A percentile compares a stretch with the other conserved stretches of the same genome.
These are phyloP conservation scores for Ambrosia artemisiifolia DNA, from an alignment of 129 eudicot species.

Conservation along the genomic window DNA sequence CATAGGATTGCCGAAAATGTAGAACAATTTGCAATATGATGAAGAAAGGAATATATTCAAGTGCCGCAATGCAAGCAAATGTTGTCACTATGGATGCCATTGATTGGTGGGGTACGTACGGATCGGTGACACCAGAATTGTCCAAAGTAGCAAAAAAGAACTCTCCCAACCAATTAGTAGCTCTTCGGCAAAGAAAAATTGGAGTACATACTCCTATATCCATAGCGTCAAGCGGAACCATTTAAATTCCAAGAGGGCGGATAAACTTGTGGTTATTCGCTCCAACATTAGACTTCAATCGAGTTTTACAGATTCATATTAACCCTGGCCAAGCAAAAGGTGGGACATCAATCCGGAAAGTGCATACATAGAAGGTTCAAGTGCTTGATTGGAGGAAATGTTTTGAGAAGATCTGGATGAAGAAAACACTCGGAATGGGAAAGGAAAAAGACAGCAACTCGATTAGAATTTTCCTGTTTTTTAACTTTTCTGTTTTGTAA, in stretches of 20 bases:
- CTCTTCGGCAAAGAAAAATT: not conserved
- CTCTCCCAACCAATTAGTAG: conserved; percentile 9
- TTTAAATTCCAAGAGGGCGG: too few species aligned
- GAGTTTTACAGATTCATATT: not conserved
- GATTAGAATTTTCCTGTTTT: too few species aligned
- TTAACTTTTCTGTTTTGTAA: too few species aligned
- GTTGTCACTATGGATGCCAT: too few species aligned
- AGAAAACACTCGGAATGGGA: not conserved
- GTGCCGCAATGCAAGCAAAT: too few species aligned
- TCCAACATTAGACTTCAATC: too few species aligned
- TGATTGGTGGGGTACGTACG: not conserved
- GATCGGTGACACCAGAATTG: not conserved
- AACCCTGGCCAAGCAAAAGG: not conserved
- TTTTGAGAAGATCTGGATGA: not conserved
- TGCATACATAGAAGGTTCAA: not conserved
- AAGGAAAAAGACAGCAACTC: not conserved
- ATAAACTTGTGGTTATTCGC: too few species aligned
- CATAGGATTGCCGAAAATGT: not conserved
- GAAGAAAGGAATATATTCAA: too few species aligned
- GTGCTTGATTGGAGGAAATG: not conserved
- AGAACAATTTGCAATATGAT: not conserved
- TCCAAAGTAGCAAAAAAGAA: not conserved
- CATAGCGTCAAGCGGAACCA: too few species aligned
- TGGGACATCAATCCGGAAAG: too few species aligned
- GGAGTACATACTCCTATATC: not conserved